These are phyloP conservation scores for Haematococcus sp. DNA, from an alignment of 139 green algal genomes.

Conservation along the genomic window DNA sequence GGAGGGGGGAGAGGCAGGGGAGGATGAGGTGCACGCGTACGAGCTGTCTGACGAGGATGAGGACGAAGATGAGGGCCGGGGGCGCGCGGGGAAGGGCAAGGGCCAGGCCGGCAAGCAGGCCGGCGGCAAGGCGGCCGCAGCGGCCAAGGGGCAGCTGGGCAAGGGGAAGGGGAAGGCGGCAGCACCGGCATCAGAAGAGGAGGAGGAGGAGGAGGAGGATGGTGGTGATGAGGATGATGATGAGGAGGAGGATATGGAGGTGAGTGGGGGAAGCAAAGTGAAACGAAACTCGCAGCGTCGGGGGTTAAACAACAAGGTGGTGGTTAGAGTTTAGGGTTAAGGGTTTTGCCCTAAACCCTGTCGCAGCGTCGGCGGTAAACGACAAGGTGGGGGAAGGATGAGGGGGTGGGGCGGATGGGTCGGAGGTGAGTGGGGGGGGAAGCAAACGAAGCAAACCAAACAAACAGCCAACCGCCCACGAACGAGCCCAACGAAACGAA, in stretches of 20 bases:
- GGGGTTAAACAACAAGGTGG: too few species aligned
- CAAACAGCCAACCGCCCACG: too few species aligned
- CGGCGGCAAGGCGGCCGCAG: constrained; percentile 6
- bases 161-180: background rate
- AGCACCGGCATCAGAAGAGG: constrained; percentile 1
- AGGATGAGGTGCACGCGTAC: constrained; percentile 37
- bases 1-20: background rate
- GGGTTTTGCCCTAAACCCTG: too few species aligned
- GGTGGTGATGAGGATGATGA: constrained; percentile 6
- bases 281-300: too few species aligned
- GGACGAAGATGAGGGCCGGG: constrained; percentile 9
- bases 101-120: background rate
- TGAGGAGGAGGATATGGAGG: background rate
- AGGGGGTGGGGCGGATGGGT: too few species aligned
- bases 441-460: too few species aligned
- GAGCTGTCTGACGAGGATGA: constrained; percentile 49
- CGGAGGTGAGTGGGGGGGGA: too few species aligned
- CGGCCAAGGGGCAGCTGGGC: constrained; percentile 22
- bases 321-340: too few species aligned
- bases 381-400: too few species aligned
- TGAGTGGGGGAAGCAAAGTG: background rate
- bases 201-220: background rate
- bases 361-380: too few species aligned
- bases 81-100: background rate
- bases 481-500: too few species aligned